Conservation (phyloP, 2,329 filamentous ascomycete species). For the Colletotrichum eleusines region DNA sequence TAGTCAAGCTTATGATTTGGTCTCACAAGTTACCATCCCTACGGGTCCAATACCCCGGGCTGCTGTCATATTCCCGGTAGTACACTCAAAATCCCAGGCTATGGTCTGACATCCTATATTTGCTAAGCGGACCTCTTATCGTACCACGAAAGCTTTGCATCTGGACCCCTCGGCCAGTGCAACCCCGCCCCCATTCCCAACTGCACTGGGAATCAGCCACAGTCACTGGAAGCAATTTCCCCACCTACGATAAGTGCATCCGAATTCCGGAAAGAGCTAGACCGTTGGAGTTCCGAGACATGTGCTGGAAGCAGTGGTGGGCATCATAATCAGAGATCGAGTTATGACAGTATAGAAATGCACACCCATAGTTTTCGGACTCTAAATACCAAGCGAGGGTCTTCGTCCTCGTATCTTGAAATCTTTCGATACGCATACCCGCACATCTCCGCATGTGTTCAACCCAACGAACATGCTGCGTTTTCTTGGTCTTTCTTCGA, state of each 20-base stretch:
- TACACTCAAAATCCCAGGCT: neutral
- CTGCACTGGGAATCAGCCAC: neutral
- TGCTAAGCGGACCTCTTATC: conserved; percentile 11
- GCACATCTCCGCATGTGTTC: conserved; percentile 11
- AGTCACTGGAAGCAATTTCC: conserved; percentile 4
- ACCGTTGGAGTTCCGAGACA: neutral
- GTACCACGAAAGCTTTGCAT: neutral
- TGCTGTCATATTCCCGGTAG: neutral
- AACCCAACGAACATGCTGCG: conserved; percentile 26
- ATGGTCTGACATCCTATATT: too few relatives aligned
- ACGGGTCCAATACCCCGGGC: neutral
- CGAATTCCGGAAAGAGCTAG: neutral
- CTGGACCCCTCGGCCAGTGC: neutral
- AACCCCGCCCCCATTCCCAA: conserved; percentile 38
- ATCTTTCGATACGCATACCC: neutral
- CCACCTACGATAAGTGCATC: conserved; percentile 22
- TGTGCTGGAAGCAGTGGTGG: conserved; percentile 21
- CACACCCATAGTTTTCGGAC: conserved; percentile 10
- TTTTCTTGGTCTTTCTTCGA: conserved; percentile 30
- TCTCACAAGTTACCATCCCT: neutral
- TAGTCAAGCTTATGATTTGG: neutral
- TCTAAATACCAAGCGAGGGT: neutral
- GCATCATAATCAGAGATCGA: neutral
- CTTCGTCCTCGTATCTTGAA: neutral
- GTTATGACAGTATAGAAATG: conserved; percentile 17